phyloP scores from a whole-genome alignment of 2,329 filamentous ascomycete genomes.

The Clonostachys chloroleuca region DNA sequence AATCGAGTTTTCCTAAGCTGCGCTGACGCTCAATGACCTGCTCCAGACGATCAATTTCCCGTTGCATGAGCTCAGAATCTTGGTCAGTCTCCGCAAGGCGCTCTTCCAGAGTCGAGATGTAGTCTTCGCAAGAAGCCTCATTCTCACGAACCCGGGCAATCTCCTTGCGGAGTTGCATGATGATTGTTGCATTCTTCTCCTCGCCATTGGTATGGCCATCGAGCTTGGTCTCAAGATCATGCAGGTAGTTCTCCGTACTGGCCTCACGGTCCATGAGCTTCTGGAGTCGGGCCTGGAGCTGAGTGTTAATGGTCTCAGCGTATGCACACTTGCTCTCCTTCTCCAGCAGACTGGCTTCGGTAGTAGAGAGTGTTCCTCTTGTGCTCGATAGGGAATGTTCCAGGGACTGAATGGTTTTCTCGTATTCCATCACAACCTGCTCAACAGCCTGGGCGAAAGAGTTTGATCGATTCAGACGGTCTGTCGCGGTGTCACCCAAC shows the following conservation, averaged over 20 bases:
- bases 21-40: constrained; percentile 93
- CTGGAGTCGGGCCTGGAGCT: constrained; percentile 84
- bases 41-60: constrained; percentile 89
- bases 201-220: constrained; percentile 88
- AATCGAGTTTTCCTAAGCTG: constrained; percentile 91
- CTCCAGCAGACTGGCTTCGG: constrained; percentile 83
- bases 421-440: constrained; percentile 93
- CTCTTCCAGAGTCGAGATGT: constrained; percentile 95
- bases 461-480: constrained; percentile 89
- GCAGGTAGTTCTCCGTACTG: constrained; percentile 88
- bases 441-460: constrained; percentile 95
- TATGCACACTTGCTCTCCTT: constrained; percentile 93
- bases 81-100: constrained; percentile 93
- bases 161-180: constrained; percentile 86
- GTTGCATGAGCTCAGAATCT: constrained; percentile 93
- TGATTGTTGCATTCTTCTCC: constrained; percentile 84
- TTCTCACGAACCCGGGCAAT: constrained; percentile 84
- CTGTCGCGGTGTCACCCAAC: constrained; percentile 73
- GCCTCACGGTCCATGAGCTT: constrained; percentile 89
- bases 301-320: constrained; percentile 84
- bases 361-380: constrained; percentile 73
- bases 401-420: constrained; percentile 93
- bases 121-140: constrained; percentile 87
- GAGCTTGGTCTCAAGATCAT: constrained; percentile 85
- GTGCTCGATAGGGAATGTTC: constrained; percentile 91